Evolutionary conservation across 805 yeast species (phyloP), one percentile per base, ranked within the genome.

Genomic region (Cyberlindnera japonica): DNA sequence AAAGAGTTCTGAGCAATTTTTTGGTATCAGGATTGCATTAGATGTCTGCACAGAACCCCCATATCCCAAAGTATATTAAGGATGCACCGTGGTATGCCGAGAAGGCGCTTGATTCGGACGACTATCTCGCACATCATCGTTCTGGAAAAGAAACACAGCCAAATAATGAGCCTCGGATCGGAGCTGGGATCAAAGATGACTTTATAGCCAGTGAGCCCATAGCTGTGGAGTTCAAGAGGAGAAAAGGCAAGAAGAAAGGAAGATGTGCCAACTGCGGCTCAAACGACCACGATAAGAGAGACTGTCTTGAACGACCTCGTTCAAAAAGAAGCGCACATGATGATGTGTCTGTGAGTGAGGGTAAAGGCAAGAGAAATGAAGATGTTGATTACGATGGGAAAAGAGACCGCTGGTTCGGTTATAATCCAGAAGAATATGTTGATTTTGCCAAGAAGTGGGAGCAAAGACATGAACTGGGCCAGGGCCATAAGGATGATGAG

Each of bases 201-300:
- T 60, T 61, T 40, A 56, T 67, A 6, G 41, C 43, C 6, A 50
- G 45, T 11, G 41, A 4, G 14, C 13, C 6, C 15, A 19, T 9
- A 4, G 15, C 23, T 3, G 14, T 28, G 3, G 26, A 26, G 18
- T 22, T 39, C 26, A 37, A 38, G 25, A 41, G 37, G 24, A 33
- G 51, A 20, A 18, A n/a, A 25, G n/a, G n/a, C 28, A 44, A 35
- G 19, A 39, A 63, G 19, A 62, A 62, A 29, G 69, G 68, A 2
- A 65, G 61, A 3, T 80, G 86, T 53, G 64, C 62, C n/a, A 79
- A 78, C 49, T 81, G 86, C 56, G 84, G 85, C 1, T 68, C 59
- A 25, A 19, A 22, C 22, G 67, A 65, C 14, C 87, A 81, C 57
- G 50, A 56, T 22, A 63, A 66, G 24, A 62, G 58, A 33, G 85